Evolutionary conservation across 2,329 filamentous ascomycete species (phyloP).

Genomic region (Pseudonectria foliicola): DNA sequence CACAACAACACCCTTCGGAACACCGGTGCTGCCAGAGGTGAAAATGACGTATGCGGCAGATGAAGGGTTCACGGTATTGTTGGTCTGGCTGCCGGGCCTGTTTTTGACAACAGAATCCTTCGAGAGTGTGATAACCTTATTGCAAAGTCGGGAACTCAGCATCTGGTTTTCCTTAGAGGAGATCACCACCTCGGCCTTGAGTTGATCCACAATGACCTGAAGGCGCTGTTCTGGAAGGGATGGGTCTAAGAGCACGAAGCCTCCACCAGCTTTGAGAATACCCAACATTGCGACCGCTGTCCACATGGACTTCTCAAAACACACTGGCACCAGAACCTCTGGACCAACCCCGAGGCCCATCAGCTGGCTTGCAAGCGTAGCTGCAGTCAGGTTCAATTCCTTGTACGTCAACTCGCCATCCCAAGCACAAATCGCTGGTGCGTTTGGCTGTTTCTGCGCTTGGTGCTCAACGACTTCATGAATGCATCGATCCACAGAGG

Average conservation of each 20-base stretch:
- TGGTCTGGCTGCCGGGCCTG: background rate
- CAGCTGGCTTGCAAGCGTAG: conserved; percentile 3
- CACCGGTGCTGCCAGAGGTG: conserved; percentile 10
- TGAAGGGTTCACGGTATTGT: background rate
- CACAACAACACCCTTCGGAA: conserved; percentile 6
- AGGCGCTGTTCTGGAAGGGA: conserved; percentile 25
- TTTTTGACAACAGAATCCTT: background rate
- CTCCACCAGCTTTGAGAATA: conserved; percentile 28
- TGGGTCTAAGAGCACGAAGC: conserved; percentile 28
- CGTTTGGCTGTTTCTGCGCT: conserved; percentile 3
- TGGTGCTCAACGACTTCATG: conserved; percentile 15
- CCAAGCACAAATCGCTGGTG: conserved; percentile 18
- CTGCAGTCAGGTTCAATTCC: conserved; percentile 5
- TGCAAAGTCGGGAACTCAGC: background rate
- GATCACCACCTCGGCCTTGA: conserved; percentile 1
- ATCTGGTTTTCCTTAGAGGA: background rate
- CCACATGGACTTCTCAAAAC: conserved; percentile 12
- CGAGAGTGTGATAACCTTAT: background rate
- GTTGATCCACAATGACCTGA: conserved; percentile 7
- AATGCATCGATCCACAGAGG: conserved; percentile 5
- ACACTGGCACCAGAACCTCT: conserved; percentile 5
- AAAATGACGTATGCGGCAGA: conserved; percentile 5
- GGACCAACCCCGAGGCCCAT: conserved; percentile 2
- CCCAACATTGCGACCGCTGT: conserved; percentile 25
- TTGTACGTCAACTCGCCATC: conserved; percentile 19